Evolutionary conservation across 2,329 filamentous ascomycete species (phyloP).

Genomic region (Neonectria hederae): DNA sequence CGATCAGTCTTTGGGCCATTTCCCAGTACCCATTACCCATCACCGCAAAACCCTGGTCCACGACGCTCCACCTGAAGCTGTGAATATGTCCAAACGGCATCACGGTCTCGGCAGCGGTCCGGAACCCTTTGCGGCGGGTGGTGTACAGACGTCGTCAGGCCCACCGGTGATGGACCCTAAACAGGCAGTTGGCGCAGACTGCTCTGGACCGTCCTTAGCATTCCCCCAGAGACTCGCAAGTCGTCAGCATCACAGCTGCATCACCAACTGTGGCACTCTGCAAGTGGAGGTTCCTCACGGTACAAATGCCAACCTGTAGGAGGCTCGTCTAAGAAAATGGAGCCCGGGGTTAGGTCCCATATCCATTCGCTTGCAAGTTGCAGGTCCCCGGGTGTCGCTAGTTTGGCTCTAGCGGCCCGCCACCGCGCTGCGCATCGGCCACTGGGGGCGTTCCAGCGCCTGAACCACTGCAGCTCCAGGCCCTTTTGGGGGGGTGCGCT

Average conservation of each 20-base stretch:
- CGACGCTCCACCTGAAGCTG: not conserved
- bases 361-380: not conserved
- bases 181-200: not conserved
- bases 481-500: slow-evolving; percentile 3
- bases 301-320: not conserved
- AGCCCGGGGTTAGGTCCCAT: not conserved
- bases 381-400: not conserved
- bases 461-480: slow-evolving; percentile 27
- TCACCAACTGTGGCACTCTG: not conserved
- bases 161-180: not conserved
- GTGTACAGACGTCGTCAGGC: not conserved
- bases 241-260: not conserved
- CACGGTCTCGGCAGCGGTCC: not conserved
- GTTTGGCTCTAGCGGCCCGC: slow-evolving; percentile 2
- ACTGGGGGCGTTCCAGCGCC: slow-evolving; percentile 6
- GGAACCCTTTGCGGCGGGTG: not conserved
- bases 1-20: not conserved
- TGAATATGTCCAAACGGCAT: not conserved
- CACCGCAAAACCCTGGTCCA: not conserved
- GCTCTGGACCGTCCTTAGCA: not conserved
- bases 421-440: not conserved
- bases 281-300: not conserved
- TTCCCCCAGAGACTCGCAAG: not conserved
- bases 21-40: not conserved
- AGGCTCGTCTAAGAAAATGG: not conserved